These are phyloP conservation scores for Candida sp. DNA, from an alignment of 1,139 yeast species.

Conservation along the genomic window DNA sequence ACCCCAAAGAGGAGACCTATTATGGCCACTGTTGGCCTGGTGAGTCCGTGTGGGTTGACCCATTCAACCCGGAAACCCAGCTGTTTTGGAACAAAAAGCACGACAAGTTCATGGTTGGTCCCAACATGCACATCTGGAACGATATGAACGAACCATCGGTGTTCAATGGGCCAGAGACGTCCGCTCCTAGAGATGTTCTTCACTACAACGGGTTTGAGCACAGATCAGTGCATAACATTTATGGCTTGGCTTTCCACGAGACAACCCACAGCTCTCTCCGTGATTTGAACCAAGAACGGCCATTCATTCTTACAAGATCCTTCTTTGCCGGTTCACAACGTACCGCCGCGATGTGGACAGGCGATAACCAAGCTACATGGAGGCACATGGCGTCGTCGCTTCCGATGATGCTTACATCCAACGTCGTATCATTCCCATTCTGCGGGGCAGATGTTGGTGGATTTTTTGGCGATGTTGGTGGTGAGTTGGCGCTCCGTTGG, in stretches of 20 bases:
- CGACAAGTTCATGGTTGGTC: slow-evolving; percentile 45
- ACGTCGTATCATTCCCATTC: slow-evolving; percentile 89
- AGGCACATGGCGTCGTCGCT: slow-evolving; percentile 78
- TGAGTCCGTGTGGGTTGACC: slow-evolving; percentile 91
- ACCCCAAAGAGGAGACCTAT: slow-evolving; percentile 47
- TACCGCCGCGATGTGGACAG: slow-evolving; percentile 96
- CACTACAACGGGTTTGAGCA: slow-evolving; percentile 89
- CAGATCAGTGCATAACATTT: slow-evolving; percentile 86
- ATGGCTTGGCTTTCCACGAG: slow-evolving; percentile 81
- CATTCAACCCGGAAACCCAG: slow-evolving; percentile 68
- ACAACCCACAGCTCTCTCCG: slow-evolving; percentile 72
- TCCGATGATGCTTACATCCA: slow-evolving; percentile 87
- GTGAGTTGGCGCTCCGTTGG: slow-evolving; percentile 88
- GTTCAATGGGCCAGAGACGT: slow-evolving; percentile 93
- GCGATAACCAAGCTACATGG: slow-evolving; percentile 96
- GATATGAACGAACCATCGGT: slow-evolving; percentile 99
- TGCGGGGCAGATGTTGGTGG: slow-evolving; percentile 99
- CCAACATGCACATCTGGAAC: slow-evolving; percentile 89
- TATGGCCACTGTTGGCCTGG: slow-evolving; percentile 99
- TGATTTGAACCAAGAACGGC: slow-evolving; percentile 43
- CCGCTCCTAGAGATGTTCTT: slow-evolving; percentile 80
- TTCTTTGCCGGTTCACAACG: slow-evolving; percentile 93
- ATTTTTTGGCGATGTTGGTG: slow-evolving; percentile 87
- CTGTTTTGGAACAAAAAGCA: slow-evolving; percentile 58
- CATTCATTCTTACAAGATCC: slow-evolving; percentile 89